phyloP scores from a whole-genome alignment of 2,329 filamentous ascomycete species.

The Botrytis pseudocinerea region DNA sequence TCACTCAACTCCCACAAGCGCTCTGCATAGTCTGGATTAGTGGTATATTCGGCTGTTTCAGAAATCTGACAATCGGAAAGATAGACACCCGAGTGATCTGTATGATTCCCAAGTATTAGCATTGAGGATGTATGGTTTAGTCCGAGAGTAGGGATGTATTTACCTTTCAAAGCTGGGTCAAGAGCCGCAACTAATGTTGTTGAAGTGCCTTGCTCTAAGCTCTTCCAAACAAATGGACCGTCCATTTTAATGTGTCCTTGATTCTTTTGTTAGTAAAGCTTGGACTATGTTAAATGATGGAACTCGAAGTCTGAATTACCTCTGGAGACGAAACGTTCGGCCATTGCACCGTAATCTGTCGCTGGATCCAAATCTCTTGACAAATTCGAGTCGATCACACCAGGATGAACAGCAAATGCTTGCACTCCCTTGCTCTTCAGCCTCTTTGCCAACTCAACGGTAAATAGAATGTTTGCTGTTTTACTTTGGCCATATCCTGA shows the following conservation, averaged over 20 bases:
- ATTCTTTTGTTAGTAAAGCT: background rate
- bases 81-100: slow-evolving; percentile 20
- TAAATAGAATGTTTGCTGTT: slow-evolving; percentile 43
- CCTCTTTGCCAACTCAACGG: slow-evolving; percentile 36
- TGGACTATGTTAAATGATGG: background rate
- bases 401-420: slow-evolving; percentile 42
- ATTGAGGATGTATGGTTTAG: background rate
- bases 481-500: slow-evolving; percentile 44
- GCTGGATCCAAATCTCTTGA: background rate
- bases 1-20: slow-evolving; percentile 28
- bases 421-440: slow-evolving; percentile 35
- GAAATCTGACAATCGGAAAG: slow-evolving; percentile 23
- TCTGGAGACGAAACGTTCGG: background rate
- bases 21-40: slow-evolving; percentile 15
- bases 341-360: background rate
- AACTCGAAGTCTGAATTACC: background rate
- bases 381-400: slow-evolving; percentile 21
- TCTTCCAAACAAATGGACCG: background rate
- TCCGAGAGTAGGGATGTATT: background rate
- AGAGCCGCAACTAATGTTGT: slow-evolving; percentile 18
- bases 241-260: background rate
- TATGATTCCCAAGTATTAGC: background rate
- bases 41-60: background rate
- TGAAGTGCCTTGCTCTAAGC: slow-evolving; percentile 6
- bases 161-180: slow-evolving; percentile 20